Percentiles rank a stretch among this genome's conserved stretches.
These are phyloP conservation scores for Neurospora sp. DNA, from an alignment of 495 filamentous ascomycete genomes.

Conservation along the genomic window DNA sequence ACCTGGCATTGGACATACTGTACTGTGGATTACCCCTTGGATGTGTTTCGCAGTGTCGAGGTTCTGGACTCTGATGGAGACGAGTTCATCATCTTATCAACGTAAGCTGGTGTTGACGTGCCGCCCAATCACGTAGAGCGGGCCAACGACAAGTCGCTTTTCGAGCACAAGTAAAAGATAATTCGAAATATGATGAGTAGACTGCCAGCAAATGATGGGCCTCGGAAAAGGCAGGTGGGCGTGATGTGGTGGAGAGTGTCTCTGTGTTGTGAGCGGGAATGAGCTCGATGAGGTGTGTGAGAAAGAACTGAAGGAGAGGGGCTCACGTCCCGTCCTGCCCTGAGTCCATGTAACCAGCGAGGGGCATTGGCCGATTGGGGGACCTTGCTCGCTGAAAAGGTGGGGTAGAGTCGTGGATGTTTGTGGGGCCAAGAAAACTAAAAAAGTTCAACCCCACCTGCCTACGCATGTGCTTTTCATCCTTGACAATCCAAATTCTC, in stretches of 20 bases:
- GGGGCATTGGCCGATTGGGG: not conserved
- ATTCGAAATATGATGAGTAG: not conserved
- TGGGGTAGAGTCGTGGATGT: not conserved
- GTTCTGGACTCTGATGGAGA: not conserved
- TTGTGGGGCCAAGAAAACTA: not conserved
- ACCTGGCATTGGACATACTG: not conserved
- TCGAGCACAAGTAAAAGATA: not conserved
- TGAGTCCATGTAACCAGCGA: not conserved
- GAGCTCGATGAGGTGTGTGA: not conserved
- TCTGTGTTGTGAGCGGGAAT: not conserved
- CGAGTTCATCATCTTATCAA: not conserved
- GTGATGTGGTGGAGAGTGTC: not conserved
- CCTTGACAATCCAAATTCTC: not conserved
- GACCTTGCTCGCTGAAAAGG: not conserved
- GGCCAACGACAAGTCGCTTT: not conserved
- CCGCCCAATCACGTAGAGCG: not conserved
- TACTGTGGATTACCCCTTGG: not conserved
- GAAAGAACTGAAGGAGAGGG: not conserved
- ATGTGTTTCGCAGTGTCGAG: not conserved
- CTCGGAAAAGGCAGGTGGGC: not conserved
- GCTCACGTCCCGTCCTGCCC: not conserved
- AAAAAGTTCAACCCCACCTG: not conserved
- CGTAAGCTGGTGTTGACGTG: not conserved
- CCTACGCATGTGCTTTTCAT: not conserved
- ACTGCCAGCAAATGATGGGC: not conserved